Conservation (phyloP, 352 stramenopile genomes). For the Globisporangium parvum region DNA sequence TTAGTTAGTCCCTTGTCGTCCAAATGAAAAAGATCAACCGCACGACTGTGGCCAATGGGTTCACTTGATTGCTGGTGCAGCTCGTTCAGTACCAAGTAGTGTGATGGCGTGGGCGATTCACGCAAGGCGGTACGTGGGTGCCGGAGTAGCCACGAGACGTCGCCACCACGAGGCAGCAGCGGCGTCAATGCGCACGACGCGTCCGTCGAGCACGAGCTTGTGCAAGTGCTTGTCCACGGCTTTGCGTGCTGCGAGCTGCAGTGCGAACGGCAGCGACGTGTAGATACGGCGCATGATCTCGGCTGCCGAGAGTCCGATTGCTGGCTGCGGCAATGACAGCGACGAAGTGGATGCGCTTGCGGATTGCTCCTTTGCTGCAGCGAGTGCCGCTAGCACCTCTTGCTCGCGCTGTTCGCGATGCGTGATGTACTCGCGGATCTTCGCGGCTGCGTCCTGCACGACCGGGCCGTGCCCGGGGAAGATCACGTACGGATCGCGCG, state of each 20-base stretch:
- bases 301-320: constrained; percentile 28
- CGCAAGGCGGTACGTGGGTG: constrained; percentile 4
- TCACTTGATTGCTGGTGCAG: too few species aligned
- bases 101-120: neutral
- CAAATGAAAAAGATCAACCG: too few species aligned
- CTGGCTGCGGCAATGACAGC: neutral
- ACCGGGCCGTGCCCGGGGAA: constrained; percentile 76
- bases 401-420: constrained; percentile 70
- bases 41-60: too few species aligned
- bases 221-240: constrained; percentile 56
- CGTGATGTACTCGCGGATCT: constrained; percentile 72
- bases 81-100: too few species aligned
- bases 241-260: constrained; percentile 45
- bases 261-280: constrained; percentile 39
- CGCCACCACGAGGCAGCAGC: neutral
- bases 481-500: constrained; percentile 33
- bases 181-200: constrained; percentile 7
- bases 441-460: constrained; percentile 45
- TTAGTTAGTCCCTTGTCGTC: neutral
- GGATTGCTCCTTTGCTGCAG: neutral
- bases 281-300: constrained; percentile 55
- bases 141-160: neutral
- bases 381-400: constrained; percentile 48
- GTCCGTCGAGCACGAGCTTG: constrained; percentile 49
- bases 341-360: neutral